phyloP scores from a whole-genome alignment of 2,329 filamentous ascomycete genomes.

The Lachnellula arida region DNA sequence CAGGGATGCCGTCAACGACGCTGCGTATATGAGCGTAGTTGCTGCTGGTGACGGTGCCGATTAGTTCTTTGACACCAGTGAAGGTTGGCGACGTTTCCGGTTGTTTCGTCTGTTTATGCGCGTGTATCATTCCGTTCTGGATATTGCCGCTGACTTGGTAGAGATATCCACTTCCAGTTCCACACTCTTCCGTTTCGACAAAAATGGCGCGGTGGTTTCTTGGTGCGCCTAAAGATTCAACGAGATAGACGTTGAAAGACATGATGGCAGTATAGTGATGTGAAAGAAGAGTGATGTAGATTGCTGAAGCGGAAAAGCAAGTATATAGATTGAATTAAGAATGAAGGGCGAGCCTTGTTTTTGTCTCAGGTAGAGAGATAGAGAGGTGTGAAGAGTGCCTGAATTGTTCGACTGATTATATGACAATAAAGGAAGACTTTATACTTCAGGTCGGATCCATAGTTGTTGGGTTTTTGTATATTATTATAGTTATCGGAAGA shows the following conservation, averaged over 20 bases:
- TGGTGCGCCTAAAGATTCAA: not conserved
- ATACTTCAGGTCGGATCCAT: too few relatives aligned
- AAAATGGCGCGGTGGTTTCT: slow-evolving; percentile 2
- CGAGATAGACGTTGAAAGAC: not conserved
- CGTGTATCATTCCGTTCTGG: slow-evolving; percentile 7
- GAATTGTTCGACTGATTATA: too few relatives aligned
- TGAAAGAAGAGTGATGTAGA: too few relatives aligned
- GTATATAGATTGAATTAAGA: too few relatives aligned
- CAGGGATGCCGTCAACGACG: not conserved
- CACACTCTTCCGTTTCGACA: slow-evolving; percentile 4
- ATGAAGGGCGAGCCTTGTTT: too few relatives aligned
- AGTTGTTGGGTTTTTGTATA: too few relatives aligned
- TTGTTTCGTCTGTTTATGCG: slow-evolving; percentile 2
- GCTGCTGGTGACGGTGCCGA: not conserved
- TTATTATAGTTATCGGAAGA: too few relatives aligned
- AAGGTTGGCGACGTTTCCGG: not conserved
- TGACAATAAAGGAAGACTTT: too few relatives aligned
- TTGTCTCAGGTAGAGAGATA: too few relatives aligned
- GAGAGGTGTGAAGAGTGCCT: too few relatives aligned
- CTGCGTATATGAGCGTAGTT: not conserved
- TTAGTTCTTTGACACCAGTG: not conserved
- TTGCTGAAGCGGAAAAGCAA: too few relatives aligned
- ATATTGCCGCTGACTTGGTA: slow-evolving; percentile 9
- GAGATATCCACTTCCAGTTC: slow-evolving; percentile 3
- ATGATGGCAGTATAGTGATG: not conserved